phyloP scores from a whole-genome alignment of 129 eudicot genomes.

The Sambucus nigra region DNA sequence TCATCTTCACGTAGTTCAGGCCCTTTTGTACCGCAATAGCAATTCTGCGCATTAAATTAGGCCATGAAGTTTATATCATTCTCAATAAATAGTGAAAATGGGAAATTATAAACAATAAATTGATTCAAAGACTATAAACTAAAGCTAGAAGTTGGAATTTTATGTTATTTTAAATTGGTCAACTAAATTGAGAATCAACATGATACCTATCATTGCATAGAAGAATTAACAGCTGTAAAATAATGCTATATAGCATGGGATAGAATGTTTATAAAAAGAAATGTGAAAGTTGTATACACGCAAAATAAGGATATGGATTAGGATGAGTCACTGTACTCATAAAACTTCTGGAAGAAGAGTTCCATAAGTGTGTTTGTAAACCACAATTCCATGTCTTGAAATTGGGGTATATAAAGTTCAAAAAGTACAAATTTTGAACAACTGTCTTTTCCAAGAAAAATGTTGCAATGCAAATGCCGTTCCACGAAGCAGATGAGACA shows the following conservation, averaged over 20 bases:
- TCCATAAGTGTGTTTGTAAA: no score
- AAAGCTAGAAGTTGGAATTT: background rate
- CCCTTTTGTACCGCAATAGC: conserved; percentile 32
- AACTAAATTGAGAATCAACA: no score
- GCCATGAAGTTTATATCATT: background rate
- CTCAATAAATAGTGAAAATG: background rate
- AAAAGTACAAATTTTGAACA: no score
- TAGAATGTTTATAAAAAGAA: no score
- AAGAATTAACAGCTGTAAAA: no score
- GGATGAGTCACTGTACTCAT: background rate
- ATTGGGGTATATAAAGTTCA: no score
- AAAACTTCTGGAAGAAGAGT: background rate
- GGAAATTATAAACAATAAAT: background rate
- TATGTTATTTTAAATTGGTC: no score
- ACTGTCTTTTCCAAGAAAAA: background rate
- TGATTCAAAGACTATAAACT: background rate
- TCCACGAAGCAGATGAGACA: background rate
- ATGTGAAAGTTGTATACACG: background rate
- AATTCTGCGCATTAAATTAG: conserved; percentile 28
- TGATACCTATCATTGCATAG: no score
- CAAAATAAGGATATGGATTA: background rate
- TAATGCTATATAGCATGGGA: no score
- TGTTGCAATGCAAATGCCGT: background rate
- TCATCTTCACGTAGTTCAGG: conserved; percentile 35
- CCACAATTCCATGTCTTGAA: no score